Base-by-base conservation (phyloP, 805 yeast genomes). In the Metschnikowia cubensis region DNA sequence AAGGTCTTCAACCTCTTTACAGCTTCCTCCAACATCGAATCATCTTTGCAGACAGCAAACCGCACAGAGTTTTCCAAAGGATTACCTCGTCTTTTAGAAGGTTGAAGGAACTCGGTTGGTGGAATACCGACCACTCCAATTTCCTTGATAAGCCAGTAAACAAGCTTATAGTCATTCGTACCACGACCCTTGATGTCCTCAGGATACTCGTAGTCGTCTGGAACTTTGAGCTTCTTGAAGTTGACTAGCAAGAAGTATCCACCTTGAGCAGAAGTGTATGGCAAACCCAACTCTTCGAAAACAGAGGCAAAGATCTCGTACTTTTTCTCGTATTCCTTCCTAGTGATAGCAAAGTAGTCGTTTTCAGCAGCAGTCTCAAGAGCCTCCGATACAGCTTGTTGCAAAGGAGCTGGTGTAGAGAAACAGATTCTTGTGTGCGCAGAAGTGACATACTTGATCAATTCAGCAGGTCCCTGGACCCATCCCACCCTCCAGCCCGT, bases 401-500 rank as follows among this genome's bases (percentile, higher is more conserved):
- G 99, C 55, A 89, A 73, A 10, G 97, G 97, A 15, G 96, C 83
- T 41, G 96, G 96, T 1, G 90, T 81, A 8, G 92, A 76, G 69
- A 94, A 94, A 63, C 96, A 89, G 59, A 94, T 92, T 69, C 99
- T 81, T 1, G 97, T 89, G 68, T 94, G 97, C 0, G 98, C 98
- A 22, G 87, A 80, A 6, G 89, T 77, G 4, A 84, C 96, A 63
- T 87, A 89, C 57, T 85, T 83, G 60, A 94, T 75, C 56, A 91
- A 74, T 31, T 86, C 87, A n/a, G 87, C 76, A 48, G 87, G 85
- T 6, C 97, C 98, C 54, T 91, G 84, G 35, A 92, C 78, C 95
- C 96, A 94, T 48, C 99, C 99, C 47, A 94, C 81, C 75, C 99
- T 84, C 97, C 98, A 94, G 48, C 99, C 99, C 11, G 99, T 94